Conservation (phyloP, 2,329 filamentous ascomycete species). For the Cylindrodendrum hubeiense region DNA sequence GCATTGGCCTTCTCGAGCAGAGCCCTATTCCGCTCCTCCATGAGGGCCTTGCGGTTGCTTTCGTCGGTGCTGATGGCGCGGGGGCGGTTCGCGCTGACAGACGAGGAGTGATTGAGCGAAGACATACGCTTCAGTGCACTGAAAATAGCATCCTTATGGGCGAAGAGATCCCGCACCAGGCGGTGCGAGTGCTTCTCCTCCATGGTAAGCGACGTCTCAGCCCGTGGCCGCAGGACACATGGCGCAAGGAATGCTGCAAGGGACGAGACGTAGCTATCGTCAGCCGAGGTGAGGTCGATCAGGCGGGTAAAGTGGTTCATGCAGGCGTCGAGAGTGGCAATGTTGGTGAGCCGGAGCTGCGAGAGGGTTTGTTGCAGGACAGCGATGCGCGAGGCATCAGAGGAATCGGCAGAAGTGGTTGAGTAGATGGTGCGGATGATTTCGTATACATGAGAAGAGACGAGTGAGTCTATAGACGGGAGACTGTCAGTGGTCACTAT, state of each 20-base stretch:
- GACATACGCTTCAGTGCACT: constrained; percentile 94
- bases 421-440: constrained; percentile 98
- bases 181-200: constrained; percentile 95
- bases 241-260: constrained; percentile 83
- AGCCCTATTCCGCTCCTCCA: constrained; percentile 92
- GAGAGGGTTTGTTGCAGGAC: constrained; percentile 96
- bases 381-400: constrained; percentile 84
- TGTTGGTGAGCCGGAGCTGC: constrained; percentile 94
- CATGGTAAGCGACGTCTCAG: constrained; percentile 91
- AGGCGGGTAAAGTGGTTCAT: constrained; percentile 98
- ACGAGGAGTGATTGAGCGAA: constrained; percentile 74
- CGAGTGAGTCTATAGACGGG: constrained; percentile 81
- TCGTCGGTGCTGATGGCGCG: constrained; percentile 95
- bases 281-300: constrained; percentile 95
- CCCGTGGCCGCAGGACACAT: constrained; percentile 88
- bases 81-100: constrained; percentile 70
- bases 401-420: constrained; percentile 80
- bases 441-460: constrained; percentile 98
- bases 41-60: constrained; percentile 91
- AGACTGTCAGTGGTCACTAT: constrained; percentile 42
- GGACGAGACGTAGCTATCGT: constrained; percentile 83
- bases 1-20: constrained; percentile 76
- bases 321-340: constrained; percentile 97
- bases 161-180: constrained; percentile 90
- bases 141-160: constrained; percentile 95